Conservation (phyloP, 768 basidiomycete genomes). For the Lanmaoa rubissima region DNA sequence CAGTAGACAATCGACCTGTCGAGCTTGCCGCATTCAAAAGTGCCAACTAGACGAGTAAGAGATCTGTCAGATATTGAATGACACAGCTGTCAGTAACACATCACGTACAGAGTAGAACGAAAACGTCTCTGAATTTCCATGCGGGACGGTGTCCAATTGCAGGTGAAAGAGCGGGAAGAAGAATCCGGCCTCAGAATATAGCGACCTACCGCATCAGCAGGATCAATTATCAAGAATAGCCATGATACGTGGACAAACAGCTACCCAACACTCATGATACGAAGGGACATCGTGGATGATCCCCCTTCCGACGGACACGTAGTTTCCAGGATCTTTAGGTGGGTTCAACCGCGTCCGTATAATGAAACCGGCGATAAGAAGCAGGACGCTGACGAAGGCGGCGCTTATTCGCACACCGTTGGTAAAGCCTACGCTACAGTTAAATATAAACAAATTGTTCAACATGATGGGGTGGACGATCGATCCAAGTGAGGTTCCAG, state of each 20-base stretch:
- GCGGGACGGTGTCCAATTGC: constrained; percentile 50
- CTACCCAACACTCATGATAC: constrained; percentile 21
- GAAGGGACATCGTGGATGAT: constrained; percentile 16
- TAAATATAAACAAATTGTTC: constrained; percentile 25
- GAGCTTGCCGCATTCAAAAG: constrained; percentile 52
- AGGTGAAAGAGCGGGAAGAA: constrained; percentile 57
- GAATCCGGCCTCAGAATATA: constrained; percentile 36
- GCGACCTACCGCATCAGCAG: constrained; percentile 3
- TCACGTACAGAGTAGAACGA: constrained; percentile 54
- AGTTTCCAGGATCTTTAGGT: constrained; percentile 12
- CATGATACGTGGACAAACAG: background rate
- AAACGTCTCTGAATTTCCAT: constrained; percentile 42
- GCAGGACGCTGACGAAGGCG: constrained; percentile 37
- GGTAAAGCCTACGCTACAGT: constrained; percentile 34
- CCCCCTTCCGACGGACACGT: constrained; percentile 16
- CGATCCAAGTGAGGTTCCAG: constrained; percentile 36
- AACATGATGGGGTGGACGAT: constrained; percentile 31
- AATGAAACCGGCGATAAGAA: constrained; percentile 33
- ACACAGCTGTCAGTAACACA: background rate
- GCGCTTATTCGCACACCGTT: constrained; percentile 50
- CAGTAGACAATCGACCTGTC: constrained; percentile 50
- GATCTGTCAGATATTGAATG: background rate
- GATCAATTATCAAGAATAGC: background rate
- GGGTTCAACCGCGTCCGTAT: constrained; percentile 42
- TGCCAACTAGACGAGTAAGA: constrained; percentile 37